Evolutionary conservation across 1,284 basidiomycete genomes (phyloP).

Genomic region (Heterobasidion irregulare): DNA sequence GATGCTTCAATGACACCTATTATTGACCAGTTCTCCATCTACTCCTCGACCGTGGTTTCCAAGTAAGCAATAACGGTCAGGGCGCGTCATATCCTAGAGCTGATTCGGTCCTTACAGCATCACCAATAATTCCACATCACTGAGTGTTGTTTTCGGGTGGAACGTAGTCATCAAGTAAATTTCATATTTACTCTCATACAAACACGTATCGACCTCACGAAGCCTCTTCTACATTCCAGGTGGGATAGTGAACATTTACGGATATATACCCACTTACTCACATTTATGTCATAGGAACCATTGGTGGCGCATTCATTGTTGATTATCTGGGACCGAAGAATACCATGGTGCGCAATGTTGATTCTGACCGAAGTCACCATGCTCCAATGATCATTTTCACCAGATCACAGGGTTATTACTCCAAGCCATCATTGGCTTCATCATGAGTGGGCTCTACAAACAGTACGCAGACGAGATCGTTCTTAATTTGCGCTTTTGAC

Average conservation of each 20-base stretch:
- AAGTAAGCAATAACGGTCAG: conserved; percentile 27
- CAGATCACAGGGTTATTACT: conserved; percentile 63
- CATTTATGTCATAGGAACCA: conserved; percentile 37
- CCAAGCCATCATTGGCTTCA: conserved; percentile 72
- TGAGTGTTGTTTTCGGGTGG: conserved; percentile 69
- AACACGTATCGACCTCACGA: background rate
- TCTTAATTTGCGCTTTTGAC: background rate
- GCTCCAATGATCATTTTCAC: background rate
- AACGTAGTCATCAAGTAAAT: conserved; percentile 65
- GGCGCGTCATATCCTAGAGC: background rate
- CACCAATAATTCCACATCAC: conserved; percentile 39
- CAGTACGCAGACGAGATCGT: conserved; percentile 23
- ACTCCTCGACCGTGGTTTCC: conserved; percentile 72
- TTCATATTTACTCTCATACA: background rate
- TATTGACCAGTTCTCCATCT: conserved; percentile 64
- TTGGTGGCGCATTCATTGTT: conserved; percentile 73
- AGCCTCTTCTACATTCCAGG: conserved; percentile 71
- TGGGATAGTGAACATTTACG: background rate
- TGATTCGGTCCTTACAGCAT: conserved; percentile 31
- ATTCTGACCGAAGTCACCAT: background rate
- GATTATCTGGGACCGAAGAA: conserved; percentile 70
- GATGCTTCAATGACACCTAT: background rate
- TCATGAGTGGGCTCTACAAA: conserved; percentile 76
- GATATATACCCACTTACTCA: background rate
- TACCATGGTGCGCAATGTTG: conserved; percentile 48